phyloP scores from a whole-genome alignment of 371 early-diverging fungal genomes.

The Syncephalastrum sp. region DNA sequence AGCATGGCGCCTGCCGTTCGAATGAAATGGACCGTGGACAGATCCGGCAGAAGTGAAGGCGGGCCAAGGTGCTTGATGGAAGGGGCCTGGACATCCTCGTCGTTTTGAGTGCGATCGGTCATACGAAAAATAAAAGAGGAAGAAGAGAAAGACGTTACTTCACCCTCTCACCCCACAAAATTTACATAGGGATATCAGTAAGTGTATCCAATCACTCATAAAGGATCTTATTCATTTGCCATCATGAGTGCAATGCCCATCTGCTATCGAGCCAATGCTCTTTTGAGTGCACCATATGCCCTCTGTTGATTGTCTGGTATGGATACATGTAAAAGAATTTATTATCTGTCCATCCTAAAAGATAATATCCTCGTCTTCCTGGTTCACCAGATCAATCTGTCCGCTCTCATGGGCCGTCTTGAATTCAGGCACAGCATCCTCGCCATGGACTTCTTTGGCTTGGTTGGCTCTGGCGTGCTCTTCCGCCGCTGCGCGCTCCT shows the following conservation, averaged over 20 bases:
- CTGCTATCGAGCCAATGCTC: no score
- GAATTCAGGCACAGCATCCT: conserved; percentile 22
- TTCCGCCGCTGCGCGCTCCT: conserved; percentile 76
- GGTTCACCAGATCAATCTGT: conserved; percentile 45
- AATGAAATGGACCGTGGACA: conserved; percentile 23
- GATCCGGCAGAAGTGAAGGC: conserved; percentile 17
- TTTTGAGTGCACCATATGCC: no score
- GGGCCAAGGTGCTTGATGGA: not conserved
- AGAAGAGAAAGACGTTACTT: no score
- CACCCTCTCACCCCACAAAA: no score
- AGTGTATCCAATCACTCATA: no score
- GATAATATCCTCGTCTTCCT: conserved; percentile 68
- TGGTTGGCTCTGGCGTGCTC: conserved; percentile 28
- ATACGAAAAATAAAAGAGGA: no score
- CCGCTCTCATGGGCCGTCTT: conserved; percentile 44
- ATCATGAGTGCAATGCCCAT: no score
- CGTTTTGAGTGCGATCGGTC: not conserved
- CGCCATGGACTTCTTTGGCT: conserved; percentile 18
- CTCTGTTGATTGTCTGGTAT: no score
- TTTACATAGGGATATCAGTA: no score
- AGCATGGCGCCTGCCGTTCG: conserved; percentile 32
- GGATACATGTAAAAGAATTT: not conserved
- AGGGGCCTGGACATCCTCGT: not conserved
- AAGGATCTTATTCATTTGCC: no score
- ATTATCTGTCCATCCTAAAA: conserved; percentile 25